Evolutionary conservation across 2,329 filamentous ascomycete genomes (phyloP).

Genomic region (Ambrosiella cleistominuta): DNA sequence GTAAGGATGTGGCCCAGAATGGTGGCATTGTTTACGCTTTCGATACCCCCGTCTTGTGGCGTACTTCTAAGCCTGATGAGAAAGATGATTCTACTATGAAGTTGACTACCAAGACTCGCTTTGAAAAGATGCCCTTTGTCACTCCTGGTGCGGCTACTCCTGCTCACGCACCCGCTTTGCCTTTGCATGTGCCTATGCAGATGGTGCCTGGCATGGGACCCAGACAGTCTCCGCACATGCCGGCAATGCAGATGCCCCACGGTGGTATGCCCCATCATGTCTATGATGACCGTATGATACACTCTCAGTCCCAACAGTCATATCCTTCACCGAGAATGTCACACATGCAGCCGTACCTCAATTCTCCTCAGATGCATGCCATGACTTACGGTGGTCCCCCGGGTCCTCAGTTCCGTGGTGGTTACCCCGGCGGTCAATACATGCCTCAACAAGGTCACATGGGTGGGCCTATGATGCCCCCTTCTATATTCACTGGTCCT

Average conservation of each 20-base stretch:
- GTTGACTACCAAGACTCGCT: conserved; percentile 58
- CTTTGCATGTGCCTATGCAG: conserved; percentile 53
- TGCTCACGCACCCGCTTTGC: conserved; percentile 49
- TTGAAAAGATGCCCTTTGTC: conserved; percentile 46
- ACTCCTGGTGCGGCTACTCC: conserved; percentile 39
- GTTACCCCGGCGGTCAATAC: conserved; percentile 46
- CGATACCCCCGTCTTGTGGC: conserved; percentile 74
- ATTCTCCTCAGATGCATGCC: conserved; percentile 51
- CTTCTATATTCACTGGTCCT: conserved; percentile 49
- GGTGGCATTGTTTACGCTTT: conserved; percentile 72
- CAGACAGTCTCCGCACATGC: conserved; percentile 54
- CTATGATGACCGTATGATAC: conserved; percentile 71
- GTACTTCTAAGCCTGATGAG: conserved; percentile 48
- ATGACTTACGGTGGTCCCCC: conserved; percentile 54
- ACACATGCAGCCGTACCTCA: conserved; percentile 51
- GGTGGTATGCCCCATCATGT: conserved; percentile 41
- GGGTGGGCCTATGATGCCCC: conserved; percentile 70
- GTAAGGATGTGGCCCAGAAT: conserved; percentile 49
- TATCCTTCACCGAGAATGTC: conserved; percentile 70
- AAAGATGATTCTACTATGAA: conserved; percentile 46
- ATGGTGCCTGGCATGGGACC: conserved; percentile 32
- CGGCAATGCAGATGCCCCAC: conserved; percentile 59
- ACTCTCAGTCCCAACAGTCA: conserved; percentile 64
- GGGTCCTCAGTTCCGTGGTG: conserved; percentile 51
- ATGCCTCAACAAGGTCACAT: conserved; percentile 61